Percentiles rank a stretch among this genome's conserved stretches.
Conservation (phyloP, 257 asterid genomes). For the Craterostigma plantagineum region DNA sequence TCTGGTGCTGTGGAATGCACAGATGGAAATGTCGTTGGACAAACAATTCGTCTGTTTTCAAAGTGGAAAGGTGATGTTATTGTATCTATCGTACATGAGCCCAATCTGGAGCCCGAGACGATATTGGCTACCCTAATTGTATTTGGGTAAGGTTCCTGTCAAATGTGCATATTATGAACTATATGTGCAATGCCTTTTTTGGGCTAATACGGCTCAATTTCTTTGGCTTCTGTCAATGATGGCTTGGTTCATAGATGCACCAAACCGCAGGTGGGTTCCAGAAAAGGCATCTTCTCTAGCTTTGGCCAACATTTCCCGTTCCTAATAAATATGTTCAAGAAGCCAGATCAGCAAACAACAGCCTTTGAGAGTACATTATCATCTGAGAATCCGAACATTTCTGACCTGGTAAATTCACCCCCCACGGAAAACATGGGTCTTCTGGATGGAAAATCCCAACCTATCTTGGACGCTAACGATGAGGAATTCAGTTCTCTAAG, state of each 20-base stretch:
- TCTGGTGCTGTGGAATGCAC: conserved; percentile 36
- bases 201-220: neutral
- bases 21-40: conserved; percentile 28
- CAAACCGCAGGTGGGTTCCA: conserved; percentile 28
- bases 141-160: conserved; percentile 46
- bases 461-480: conserved; percentile 12
- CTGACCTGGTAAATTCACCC: conserved; percentile 17
- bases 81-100: conserved; percentile 34
- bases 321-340: conserved; percentile 55
- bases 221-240: too few species aligned
- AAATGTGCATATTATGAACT: neutral
- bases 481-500: conserved; percentile 25
- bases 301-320: conserved; percentile 71
- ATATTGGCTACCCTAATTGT: conserved; percentile 52
- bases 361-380: conserved; percentile 15
- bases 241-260: conserved; percentile 19
- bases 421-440: conserved; percentile 22
- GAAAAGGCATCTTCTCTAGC: conserved; percentile 52
- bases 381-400: conserved; percentile 13
- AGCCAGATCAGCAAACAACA: conserved; percentile 27
- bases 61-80: conserved; percentile 40
- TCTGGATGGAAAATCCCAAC: conserved; percentile 15
- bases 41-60: conserved; percentile 29
- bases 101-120: conserved; percentile 38
- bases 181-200: neutral